Conservation (phyloP, 257 asterid genomes). For the Nicotiana obtusifolia region DNA sequence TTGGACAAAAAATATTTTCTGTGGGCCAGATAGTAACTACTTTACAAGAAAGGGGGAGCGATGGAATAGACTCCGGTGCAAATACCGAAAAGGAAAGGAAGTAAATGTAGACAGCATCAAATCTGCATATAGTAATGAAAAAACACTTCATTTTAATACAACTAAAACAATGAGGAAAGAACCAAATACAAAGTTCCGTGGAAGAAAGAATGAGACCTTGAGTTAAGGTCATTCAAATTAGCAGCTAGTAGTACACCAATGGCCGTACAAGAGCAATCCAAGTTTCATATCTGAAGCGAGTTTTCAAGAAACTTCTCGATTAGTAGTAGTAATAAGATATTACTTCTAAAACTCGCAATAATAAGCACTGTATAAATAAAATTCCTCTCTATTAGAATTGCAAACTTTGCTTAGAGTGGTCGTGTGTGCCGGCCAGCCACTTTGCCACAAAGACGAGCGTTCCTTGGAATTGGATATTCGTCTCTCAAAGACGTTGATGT, state of each 20-base stretch:
- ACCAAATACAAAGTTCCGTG: conserved; percentile 3
- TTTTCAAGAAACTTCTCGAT: too few relatives aligned
- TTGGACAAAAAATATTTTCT: too few relatives aligned
- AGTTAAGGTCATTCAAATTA: conserved; percentile 46
- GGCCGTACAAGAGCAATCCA: too few relatives aligned
- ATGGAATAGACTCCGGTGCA: too few relatives aligned
- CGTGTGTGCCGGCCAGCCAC: conserved; percentile 56
- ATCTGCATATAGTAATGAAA: not conserved
- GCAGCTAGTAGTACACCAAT: not conserved
- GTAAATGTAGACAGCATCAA: not conserved
- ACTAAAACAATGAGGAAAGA: conserved; percentile 2
- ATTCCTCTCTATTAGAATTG: not conserved
- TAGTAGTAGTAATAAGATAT: not conserved
- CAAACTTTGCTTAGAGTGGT: conserved; percentile 31
- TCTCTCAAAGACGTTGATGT: conserved; percentile 62
- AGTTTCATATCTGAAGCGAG: too few relatives aligned
- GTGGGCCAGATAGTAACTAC: too few relatives aligned
- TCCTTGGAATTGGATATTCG: conserved; percentile 65
- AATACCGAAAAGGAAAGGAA: not conserved
- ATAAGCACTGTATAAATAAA: not conserved
- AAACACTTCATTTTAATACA: not conserved
- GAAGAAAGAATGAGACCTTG: conserved; percentile 53
- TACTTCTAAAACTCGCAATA: conserved; percentile 4
- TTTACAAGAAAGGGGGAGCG: too few relatives aligned
- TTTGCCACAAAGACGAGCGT: conserved; percentile 65